Percentiles rank a stretch among this genome's conserved stretches.
Conservation (phyloP, 345 rosid genomes). For the Hirschfeldia incana region DNA sequence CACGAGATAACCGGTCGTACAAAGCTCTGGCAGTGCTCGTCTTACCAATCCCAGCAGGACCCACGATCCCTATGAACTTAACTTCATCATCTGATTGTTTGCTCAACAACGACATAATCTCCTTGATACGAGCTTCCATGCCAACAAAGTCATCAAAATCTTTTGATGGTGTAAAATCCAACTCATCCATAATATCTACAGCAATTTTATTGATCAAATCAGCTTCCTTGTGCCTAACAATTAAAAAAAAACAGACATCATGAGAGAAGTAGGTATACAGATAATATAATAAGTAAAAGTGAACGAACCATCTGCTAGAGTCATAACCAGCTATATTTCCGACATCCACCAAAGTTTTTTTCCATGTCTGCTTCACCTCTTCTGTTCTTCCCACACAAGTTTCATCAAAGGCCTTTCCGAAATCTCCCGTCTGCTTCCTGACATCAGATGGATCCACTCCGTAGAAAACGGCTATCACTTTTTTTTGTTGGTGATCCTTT, state of each 20-base stretch:
- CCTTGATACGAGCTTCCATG: too few species aligned
- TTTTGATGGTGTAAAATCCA: neutral
- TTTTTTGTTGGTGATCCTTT: neutral
- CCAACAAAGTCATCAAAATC: too few species aligned
- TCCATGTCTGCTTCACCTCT: neutral
- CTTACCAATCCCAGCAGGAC: slow-evolving; percentile 25
- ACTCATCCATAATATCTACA: neutral
- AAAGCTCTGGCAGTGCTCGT: slow-evolving; percentile 6
- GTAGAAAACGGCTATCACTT: neutral
- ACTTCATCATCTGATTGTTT: too few species aligned
- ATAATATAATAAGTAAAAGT: neutral
- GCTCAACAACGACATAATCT: too few species aligned
- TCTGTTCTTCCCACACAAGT: neutral
- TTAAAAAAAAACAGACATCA: neutral
- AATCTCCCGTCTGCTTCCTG: neutral
- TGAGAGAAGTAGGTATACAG: neutral
- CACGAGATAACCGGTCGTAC: neutral
- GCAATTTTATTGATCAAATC: neutral
- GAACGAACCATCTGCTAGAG: neutral
- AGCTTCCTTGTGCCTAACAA: neutral
- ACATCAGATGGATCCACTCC: neutral
- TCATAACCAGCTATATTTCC: neutral
- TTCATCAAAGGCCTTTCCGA: neutral
- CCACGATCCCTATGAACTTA: slow-evolving; percentile 16
- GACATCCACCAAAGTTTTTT: neutral